phyloP scores from a whole-genome alignment of 1,284 basidiomycete species.

The Peniophora sp. region DNA sequence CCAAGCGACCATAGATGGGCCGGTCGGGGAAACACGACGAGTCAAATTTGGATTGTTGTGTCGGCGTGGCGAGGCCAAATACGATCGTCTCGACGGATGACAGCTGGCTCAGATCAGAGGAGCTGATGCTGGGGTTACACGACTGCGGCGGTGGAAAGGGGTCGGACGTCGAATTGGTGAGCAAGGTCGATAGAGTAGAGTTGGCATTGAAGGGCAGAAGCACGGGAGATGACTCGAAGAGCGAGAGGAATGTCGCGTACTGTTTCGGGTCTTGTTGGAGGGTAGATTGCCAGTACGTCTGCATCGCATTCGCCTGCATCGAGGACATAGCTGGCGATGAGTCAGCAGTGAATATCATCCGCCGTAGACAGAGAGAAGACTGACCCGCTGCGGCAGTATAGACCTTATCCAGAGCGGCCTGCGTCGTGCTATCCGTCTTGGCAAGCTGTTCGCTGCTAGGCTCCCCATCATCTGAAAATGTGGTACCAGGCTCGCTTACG shows the following conservation, averaged over 20 bases:
- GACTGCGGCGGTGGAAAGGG: constrained; percentile 52
- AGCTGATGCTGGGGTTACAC: constrained; percentile 46
- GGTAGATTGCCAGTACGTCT: constrained; percentile 47
- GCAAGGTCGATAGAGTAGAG: constrained; percentile 25
- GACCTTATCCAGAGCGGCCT: constrained; percentile 42
- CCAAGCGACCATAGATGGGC: constrained; percentile 55
- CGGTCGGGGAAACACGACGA: constrained; percentile 43
- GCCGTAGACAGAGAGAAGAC: constrained; percentile 13
- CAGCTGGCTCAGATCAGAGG: constrained; percentile 31
- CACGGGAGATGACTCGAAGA: constrained; percentile 38
- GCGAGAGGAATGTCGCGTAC: constrained; percentile 36
- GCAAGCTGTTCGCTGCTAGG: constrained; percentile 38
- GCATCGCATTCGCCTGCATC: constrained; percentile 39
- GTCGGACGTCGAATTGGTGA: constrained; percentile 31
- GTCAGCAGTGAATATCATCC: constrained; percentile 4
- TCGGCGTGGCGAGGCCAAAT: constrained; percentile 36
- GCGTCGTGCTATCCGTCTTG: constrained; percentile 30
- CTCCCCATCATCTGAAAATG: constrained; percentile 39
- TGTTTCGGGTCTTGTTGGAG: constrained; percentile 37
- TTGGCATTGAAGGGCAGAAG: constrained; percentile 52
- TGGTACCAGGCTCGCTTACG: constrained; percentile 31
- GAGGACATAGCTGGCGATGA: constrained; percentile 41
- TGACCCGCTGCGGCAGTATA: constrained; percentile 51
- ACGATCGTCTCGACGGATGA: constrained; percentile 39
- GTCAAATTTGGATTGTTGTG: constrained; percentile 30